These are phyloP conservation scores for Hypoxylon fragiforme DNA, from an alignment of 495 filamentous ascomycete genomes.

Conservation along the genomic window DNA sequence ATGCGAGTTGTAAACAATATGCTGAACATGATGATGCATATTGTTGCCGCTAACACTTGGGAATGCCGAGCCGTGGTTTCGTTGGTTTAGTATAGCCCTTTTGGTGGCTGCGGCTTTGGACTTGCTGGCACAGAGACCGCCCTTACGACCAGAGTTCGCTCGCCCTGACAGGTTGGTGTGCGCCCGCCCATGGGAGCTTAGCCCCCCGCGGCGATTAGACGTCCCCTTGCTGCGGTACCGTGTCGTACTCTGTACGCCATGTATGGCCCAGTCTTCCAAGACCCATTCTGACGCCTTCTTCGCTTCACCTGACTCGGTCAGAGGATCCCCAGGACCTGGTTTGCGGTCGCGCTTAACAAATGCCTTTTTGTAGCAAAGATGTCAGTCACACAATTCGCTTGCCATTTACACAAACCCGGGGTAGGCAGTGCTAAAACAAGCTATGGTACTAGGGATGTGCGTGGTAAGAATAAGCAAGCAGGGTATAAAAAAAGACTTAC, in stretches of 20 bases:
- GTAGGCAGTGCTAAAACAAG: background rate
- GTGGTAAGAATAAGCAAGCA: slow-evolving; percentile 1
- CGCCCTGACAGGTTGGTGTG: slow-evolving; percentile 13
- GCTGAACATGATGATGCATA: slow-evolving; percentile 3
- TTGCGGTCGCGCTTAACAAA: slow-evolving; percentile 48
- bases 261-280: slow-evolving; percentile 44
- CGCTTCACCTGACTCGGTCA: slow-evolving; percentile 13
- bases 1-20: slow-evolving; percentile 3
- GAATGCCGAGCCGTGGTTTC: background rate
- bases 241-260: slow-evolving; percentile 52
- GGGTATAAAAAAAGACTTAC: slow-evolving; percentile 58
- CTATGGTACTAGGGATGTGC: background rate
- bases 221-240: slow-evolving; percentile 49
- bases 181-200: background rate
- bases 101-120: slow-evolving; percentile 19
- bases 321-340: slow-evolving; percentile 6
- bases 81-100: slow-evolving; percentile 1
- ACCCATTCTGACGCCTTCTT: slow-evolving; percentile 51
- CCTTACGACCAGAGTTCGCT: slow-evolving; percentile 23
- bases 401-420: slow-evolving; percentile 1
- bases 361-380: slow-evolving; percentile 36
- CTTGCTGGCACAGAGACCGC: slow-evolving; percentile 18
- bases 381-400: slow-evolving; percentile 7
- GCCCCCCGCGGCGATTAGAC: slow-evolving; percentile 12
- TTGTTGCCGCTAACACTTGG: background rate